Evolutionary conservation across 2,329 filamentous ascomycete genomes (phyloP), one percentile per base, ranked within the genome.

Genomic region (Torrubiella hemipterigena): DNA sequence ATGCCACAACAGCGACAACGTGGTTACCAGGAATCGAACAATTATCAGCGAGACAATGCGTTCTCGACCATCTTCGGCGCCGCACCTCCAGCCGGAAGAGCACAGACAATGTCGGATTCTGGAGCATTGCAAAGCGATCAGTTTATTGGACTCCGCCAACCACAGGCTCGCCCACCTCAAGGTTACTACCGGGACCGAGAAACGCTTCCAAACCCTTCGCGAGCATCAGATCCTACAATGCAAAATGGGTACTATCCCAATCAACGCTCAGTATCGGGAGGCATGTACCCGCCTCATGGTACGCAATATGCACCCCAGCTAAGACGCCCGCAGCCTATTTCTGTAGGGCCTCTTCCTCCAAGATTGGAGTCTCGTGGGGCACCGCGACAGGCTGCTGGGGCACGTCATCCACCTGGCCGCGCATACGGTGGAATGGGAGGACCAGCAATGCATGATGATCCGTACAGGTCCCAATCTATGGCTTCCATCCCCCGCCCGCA

Each of bases 41-140:
- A 68, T 50, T 67, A 66, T 49, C 83, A 91, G 59, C 81, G 91
- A 61, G 87, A 98, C 73, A 84, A 85, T 44, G 91, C 89, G 42
- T 98, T 93, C 58, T 85, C 82, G 43, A 89, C 89, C 60, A 96
- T 96, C 52, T 98, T 96, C 54, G 91, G 89, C 45, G 77, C 77
- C 42, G 72, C 83, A 42, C 86, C 84, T 41, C 85, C 85, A 28
- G 75, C 83, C 27, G 89, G 89, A 36, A 80, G 91, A 54, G 93
- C 87, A 35, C 87, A 95, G 51, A 95, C 89, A 17, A 95, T 96
- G 86, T 91, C 79, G 41, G 86, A 82, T 34, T 78, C 85, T 41
- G 69, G 31, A 82, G 81, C 44, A 75, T 87, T 45, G 84, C 85
- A 29, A 78, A 84, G 42, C 93, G 69, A 26, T 77, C 74, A 17